A percentile compares a stretch with the other conserved stretches of the same genome.
Evolutionary conservation across 805 yeast genomes (phyloP).

Genomic region (Tetrapisispora iriomotensis): DNA sequence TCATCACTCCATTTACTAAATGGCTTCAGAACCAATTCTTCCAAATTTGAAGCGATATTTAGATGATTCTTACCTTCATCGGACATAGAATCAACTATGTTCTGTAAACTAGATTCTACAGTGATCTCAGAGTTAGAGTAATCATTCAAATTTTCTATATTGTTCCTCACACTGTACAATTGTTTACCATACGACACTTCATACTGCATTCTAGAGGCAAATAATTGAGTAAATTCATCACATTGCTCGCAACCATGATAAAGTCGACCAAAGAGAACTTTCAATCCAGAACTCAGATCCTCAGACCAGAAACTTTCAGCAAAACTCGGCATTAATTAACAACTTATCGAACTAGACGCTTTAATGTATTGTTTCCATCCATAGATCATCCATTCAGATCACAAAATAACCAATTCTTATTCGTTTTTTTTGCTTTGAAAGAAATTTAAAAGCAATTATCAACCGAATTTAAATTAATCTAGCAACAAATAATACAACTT

Average conservation of each 20-base stretch:
- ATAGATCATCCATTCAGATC: too few relatives aligned
- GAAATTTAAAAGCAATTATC: too few relatives aligned
- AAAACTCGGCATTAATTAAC: conserved; percentile 38
- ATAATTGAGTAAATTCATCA: conserved; percentile 54
- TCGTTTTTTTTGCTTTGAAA: too few relatives aligned
- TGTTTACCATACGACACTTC: conserved; percentile 58
- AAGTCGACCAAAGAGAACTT: conserved; percentile 42
- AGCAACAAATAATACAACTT: too few relatives aligned
- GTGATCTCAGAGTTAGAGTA: conserved; percentile 26
- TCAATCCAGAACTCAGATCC: conserved; percentile 49
- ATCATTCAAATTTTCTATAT: conserved; percentile 14
- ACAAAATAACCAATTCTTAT: too few relatives aligned
- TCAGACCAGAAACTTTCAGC: conserved; percentile 71
- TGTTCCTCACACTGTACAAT: conserved; percentile 26
- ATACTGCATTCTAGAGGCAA: conserved; percentile 60
- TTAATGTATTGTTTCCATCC: background rate
- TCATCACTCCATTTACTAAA: conserved; percentile 67
- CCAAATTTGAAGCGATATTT: conserved; percentile 53
- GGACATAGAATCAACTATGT: conserved; percentile 45
- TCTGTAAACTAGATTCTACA: conserved; percentile 34
- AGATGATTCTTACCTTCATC: conserved; percentile 55
- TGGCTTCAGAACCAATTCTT: conserved; percentile 53
- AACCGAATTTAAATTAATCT: too few relatives aligned
- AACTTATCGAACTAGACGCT: background rate
- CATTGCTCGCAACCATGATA: conserved; percentile 61